These are phyloP conservation scores for Microdochium paspali DNA, from an alignment of 2,329 filamentous ascomycete species.

Conservation along the genomic window DNA sequence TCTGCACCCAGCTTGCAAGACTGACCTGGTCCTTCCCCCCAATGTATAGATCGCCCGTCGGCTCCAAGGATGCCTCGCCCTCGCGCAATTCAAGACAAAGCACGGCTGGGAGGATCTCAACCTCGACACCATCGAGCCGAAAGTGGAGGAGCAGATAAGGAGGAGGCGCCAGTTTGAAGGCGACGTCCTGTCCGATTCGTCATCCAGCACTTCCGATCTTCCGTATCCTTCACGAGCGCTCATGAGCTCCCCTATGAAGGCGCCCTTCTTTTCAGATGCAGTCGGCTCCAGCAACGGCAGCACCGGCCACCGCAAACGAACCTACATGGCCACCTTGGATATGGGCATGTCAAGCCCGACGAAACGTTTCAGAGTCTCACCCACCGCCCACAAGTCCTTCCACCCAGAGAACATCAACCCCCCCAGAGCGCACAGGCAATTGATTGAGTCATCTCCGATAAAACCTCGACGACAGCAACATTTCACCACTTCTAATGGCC, in stretches of 20 bases:
- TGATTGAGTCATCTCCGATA: slow-evolving; percentile 80
- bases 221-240: slow-evolving; percentile 59
- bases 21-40: slow-evolving; percentile 10
- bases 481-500: slow-evolving; percentile 62
- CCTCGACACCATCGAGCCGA: slow-evolving; percentile 77
- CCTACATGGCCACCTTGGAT: slow-evolving; percentile 50
- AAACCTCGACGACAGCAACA: slow-evolving; percentile 66
- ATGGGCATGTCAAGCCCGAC: slow-evolving; percentile 44
- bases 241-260: slow-evolving; percentile 79
- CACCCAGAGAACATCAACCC: slow-evolving; percentile 41
- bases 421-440: slow-evolving; percentile 69
- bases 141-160: slow-evolving; percentile 69
- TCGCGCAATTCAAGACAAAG: slow-evolving; percentile 95
- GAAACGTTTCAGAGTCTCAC: slow-evolving; percentile 63
- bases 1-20: slow-evolving; percentile 6
- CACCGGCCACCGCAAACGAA: slow-evolving; percentile 55
- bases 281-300: slow-evolving; percentile 61
- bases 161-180: slow-evolving; percentile 59
- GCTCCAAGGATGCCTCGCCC: slow-evolving; percentile 84
- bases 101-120: slow-evolving; percentile 90
- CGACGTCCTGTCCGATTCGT: slow-evolving; percentile 78
- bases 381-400: slow-evolving; percentile 50
- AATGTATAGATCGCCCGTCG: slow-evolving; percentile 73
- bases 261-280: slow-evolving; percentile 76
- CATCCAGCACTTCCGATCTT: slow-evolving; percentile 72